A percentile compares a stretch with the other conserved stretches of the same genome.
Evolutionary conservation across 495 filamentous ascomycete species (phyloP).

Genomic region (Cercophora sp.): DNA sequence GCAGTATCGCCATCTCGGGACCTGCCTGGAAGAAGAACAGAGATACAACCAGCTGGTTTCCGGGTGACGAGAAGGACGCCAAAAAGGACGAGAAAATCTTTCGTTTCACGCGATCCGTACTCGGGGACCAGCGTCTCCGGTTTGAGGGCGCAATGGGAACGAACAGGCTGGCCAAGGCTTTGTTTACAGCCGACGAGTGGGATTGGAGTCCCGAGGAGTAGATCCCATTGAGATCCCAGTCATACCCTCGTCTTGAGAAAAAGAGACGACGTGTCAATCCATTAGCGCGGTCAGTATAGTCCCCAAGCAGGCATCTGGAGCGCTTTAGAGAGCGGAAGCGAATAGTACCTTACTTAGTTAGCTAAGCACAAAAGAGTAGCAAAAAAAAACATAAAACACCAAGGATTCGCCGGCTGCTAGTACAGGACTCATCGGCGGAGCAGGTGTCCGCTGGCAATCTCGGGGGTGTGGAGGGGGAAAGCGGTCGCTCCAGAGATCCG

Average conservation of each 20-base stretch:
- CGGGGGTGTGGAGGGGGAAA: background rate
- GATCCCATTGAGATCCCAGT: no score
- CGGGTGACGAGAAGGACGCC: conserved; percentile 1
- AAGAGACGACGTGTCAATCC: no score
- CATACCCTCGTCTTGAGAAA: no score
- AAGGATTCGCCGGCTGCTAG: conserved; percentile 36
- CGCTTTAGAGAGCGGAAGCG: background rate
- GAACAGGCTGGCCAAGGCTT: conserved; percentile 39
- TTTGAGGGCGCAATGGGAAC: conserved; percentile 37
- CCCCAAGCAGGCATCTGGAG: background rate
- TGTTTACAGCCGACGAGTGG: conserved; percentile 58
- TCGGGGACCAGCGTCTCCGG: conserved; percentile 36
- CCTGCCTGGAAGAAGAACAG: conserved; percentile 43
- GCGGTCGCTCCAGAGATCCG: background rate
- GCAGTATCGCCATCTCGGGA: conserved; percentile 42
- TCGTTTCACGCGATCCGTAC: conserved; percentile 35
- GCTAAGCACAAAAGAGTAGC: no score
- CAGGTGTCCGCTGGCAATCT: no score
- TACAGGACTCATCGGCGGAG: conserved; percentile 19
- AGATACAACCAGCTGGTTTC: conserved; percentile 29
- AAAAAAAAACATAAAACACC: conserved; percentile 36
- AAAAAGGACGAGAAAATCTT: conserved; percentile 30
- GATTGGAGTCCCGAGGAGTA: conserved; percentile 53
- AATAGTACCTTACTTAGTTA: no score
- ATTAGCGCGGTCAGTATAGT: no score